phyloP scores from a whole-genome alignment of 2,329 filamentous ascomycete genomes.

The Diplodia corticola region DNA sequence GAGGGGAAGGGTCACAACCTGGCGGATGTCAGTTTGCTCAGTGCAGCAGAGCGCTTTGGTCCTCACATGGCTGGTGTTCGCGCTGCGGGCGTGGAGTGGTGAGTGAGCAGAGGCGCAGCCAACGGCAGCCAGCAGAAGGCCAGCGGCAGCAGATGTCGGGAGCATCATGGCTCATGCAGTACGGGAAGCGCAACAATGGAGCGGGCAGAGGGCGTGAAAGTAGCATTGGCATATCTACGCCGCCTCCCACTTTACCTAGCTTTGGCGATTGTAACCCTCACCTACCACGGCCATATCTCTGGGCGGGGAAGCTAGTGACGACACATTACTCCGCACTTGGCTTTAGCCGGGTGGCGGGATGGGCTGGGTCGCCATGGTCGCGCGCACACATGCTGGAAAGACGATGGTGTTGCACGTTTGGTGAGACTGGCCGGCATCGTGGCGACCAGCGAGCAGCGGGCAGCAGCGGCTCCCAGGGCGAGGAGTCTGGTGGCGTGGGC shows the following conservation, averaged over 20 bases:
- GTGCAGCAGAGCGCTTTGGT: too few relatives aligned
- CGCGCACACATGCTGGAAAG: neutral
- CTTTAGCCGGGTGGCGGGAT: neutral
- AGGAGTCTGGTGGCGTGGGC: too few relatives aligned
- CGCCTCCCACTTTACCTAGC: constrained; percentile 5
- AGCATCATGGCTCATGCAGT: neutral
- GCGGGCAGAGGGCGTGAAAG: neutral
- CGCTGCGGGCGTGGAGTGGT: neutral
- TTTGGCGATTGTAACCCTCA: constrained; percentile 12
- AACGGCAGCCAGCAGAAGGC: neutral
- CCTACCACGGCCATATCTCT: constrained; percentile 18
- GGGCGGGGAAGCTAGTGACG: neutral
- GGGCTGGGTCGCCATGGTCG: neutral
- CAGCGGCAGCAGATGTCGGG: neutral
- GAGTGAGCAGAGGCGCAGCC: neutral
- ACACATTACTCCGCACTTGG: neutral
- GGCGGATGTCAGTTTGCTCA: neutral
- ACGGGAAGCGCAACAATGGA: neutral
- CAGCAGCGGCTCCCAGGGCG: too few relatives aligned
- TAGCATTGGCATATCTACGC: neutral
- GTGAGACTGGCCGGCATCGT: neutral
- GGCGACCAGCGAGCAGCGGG: neutral
- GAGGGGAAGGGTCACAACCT: constrained; percentile 33
- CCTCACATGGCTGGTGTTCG: constrained; percentile 1
- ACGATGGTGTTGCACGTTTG: constrained; percentile 4